A percentile compares a stretch with the other conserved stretches of the same genome.
These are phyloP conservation scores for Yamadazyma epiphylla DNA, from an alignment of 1,139 yeast species.

Conservation along the genomic window DNA sequence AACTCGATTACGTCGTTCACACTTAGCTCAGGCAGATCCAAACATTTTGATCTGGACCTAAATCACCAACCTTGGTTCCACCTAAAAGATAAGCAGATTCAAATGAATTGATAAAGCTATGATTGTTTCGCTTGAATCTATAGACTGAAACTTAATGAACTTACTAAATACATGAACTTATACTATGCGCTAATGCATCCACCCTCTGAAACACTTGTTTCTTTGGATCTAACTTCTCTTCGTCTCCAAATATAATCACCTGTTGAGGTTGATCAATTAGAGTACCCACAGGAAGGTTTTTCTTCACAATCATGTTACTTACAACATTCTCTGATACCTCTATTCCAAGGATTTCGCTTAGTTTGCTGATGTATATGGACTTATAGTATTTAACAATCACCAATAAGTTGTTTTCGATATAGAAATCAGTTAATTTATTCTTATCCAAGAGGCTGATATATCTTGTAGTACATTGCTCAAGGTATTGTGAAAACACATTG, in stretches of 20 bases:
- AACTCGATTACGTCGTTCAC: too few species aligned
- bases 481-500: slow-evolving; percentile 14
- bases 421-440: slow-evolving; percentile 18
- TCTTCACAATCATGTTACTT: slow-evolving; percentile 29
- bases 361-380: slow-evolving; percentile 19
- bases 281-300: slow-evolving; percentile 28
- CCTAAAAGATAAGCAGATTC: too few species aligned
- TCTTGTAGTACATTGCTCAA: slow-evolving; percentile 10
- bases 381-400: slow-evolving; percentile 26
- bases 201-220: slow-evolving; percentile 10
- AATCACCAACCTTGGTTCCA: too few species aligned
- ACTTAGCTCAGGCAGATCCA: too few species aligned
- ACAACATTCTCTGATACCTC: slow-evolving; percentile 22
- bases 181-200: slow-evolving; percentile 8
- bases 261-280: slow-evolving; percentile 31
- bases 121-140: too few species aligned
- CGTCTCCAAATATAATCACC: slow-evolving; percentile 16
- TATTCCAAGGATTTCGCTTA: slow-evolving; percentile 12
- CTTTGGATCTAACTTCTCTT: slow-evolving; percentile 1
- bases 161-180: not conserved
- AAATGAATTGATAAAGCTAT: too few species aligned
- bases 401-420: slow-evolving; percentile 30
- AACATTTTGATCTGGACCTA: too few species aligned
- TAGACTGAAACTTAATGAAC: too few species aligned
- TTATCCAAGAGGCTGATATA: slow-evolving; percentile 12